These are phyloP conservation scores for Aureobasidium vineae DNA, from an alignment of 2,329 filamentous ascomycete genomes.

Conservation along the genomic window DNA sequence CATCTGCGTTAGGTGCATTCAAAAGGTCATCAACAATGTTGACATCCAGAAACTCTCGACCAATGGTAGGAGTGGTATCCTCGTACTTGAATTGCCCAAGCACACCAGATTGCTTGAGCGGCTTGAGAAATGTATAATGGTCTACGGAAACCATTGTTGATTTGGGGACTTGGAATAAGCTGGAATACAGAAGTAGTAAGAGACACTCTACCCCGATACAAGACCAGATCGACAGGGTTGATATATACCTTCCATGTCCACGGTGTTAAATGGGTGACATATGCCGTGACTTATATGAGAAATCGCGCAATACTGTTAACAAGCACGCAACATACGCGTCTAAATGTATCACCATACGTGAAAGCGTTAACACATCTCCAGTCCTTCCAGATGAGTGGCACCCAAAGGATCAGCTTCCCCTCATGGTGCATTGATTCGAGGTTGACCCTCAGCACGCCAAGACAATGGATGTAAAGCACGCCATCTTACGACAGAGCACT, in stretches of 20 bases:
- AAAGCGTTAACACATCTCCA: background rate
- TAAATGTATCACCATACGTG: background rate
- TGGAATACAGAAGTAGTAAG: background rate
- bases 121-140: background rate
- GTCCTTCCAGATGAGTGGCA: background rate
- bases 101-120: constrained; percentile 26
- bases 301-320: constrained; percentile 13
- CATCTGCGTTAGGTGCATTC: constrained; percentile 29
- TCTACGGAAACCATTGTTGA: constrained; percentile 8
- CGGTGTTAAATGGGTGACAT: background rate
- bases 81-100: constrained; percentile 30
- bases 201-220: background rate
- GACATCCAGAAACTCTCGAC: constrained; percentile 29
- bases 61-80: constrained; percentile 32
- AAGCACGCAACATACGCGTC: constrained; percentile 15
- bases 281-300: background rate
- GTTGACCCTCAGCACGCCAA: background rate
- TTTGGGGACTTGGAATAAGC: background rate
- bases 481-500: constrained; percentile 3
- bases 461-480: constrained; percentile 4
- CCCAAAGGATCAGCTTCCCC: background rate
- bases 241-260: background rate
- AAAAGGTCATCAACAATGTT: constrained; percentile 32
- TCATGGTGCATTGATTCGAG: background rate
- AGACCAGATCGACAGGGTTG: background rate